Percentiles rank a stretch among this genome's conserved stretches.
Evolutionary conservation across 108 stramenopile genomes (phyloP).

Genomic region (Cylindrotheca closterium): DNA sequence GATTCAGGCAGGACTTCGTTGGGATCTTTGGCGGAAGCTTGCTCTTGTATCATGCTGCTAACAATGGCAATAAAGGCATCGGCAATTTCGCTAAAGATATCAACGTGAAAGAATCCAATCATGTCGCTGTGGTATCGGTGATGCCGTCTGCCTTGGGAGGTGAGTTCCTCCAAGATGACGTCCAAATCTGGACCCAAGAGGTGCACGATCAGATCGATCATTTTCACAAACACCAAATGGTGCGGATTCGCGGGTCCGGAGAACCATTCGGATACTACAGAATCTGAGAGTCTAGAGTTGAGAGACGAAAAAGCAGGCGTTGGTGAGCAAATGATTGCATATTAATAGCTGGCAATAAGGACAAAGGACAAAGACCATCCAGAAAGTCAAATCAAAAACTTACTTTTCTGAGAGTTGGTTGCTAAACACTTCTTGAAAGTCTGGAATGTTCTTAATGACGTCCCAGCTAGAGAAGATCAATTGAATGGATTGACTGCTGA

Average conservation of each 20-base stretch:
- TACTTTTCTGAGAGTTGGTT: neutral
- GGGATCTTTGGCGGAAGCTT: neutral
- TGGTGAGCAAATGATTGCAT: neutral
- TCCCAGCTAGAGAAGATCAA: neutral
- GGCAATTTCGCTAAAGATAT: neutral
- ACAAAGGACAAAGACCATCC: neutral
- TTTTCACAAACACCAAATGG: neutral
- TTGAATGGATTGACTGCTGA: neutral
- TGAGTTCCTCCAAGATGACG: neutral
- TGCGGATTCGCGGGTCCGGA: neutral
- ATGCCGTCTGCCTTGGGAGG: neutral
- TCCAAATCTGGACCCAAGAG: neutral
- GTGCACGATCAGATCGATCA: neutral
- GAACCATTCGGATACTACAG: neutral
- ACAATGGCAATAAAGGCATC: neutral
- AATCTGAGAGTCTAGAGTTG: neutral
- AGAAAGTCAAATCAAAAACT: no score
- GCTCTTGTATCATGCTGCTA: neutral
- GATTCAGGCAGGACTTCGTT: neutral
- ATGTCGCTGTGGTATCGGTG: neutral
- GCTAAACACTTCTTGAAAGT: neutral
- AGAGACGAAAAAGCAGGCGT: neutral
- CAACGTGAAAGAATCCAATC: neutral
- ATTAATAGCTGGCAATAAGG: neutral
- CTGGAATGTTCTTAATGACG: neutral